phyloP scores from a whole-genome alignment of 192 early-diverging fungal species.

The Phycomyces nitens region DNA sequence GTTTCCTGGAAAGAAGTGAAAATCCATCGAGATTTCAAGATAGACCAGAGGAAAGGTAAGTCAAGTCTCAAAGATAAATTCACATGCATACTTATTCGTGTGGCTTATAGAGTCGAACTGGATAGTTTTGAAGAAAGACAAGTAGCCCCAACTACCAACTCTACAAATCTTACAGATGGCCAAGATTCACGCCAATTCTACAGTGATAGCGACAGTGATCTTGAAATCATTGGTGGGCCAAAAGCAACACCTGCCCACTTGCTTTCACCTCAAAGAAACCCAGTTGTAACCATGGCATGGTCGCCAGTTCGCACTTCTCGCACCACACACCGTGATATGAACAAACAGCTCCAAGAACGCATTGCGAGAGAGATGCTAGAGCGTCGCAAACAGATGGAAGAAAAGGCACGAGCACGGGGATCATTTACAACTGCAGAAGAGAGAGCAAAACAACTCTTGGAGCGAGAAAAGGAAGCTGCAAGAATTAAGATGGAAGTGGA shows the following conservation, averaged over 20 bases:
- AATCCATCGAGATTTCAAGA: neutral
- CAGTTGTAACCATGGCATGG: neutral
- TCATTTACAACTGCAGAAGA: conserved; percentile 13
- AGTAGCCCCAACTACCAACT: neutral
- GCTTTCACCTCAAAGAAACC: conserved; percentile 1
- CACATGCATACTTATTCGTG: neutral
- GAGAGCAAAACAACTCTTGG: conserved; percentile 5
- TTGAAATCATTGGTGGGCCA: conserved; percentile 27
- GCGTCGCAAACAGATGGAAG: conserved; percentile 20
- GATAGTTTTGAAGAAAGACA: neutral
- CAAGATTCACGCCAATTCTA: neutral
- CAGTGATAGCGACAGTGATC: conserved; percentile 23
- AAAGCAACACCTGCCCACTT: neutral
- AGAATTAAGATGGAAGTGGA: conserved; percentile 13
- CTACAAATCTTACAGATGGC: neutral
- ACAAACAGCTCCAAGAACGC: conserved; percentile 11
- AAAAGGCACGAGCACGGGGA: conserved; percentile 5
- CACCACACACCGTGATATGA: conserved; percentile 11
- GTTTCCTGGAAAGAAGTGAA: neutral
- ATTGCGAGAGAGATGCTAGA: conserved; percentile 19
- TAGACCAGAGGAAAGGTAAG: neutral
- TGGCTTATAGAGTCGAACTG: too few relatives aligned
- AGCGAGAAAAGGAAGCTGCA: conserved; percentile 18
- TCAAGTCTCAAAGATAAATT: neutral
- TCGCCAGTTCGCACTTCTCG: conserved; percentile 1